These are phyloP conservation scores for Sparassis latifolia DNA, from an alignment of 1,284 basidiomycete species.

Conservation along the genomic window DNA sequence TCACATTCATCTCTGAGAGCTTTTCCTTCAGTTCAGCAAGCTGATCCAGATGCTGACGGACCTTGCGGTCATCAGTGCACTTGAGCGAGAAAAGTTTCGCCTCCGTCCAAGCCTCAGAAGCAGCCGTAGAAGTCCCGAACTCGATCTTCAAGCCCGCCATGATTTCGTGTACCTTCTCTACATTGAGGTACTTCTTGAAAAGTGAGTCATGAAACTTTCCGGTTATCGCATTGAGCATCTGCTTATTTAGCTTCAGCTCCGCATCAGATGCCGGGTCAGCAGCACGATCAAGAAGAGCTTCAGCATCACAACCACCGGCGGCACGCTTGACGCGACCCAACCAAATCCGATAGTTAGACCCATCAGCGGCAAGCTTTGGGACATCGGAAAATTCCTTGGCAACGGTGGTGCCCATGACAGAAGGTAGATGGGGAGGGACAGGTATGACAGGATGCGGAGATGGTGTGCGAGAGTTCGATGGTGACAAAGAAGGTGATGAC, in stretches of 20 bases:
- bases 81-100: slow-evolving; percentile 1
- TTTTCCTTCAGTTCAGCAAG: slow-evolving; percentile 2
- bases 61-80: slow-evolving; percentile 3
- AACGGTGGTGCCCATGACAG: slow-evolving; percentile 2
- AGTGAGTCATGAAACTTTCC: slow-evolving; percentile 7
- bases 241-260: background rate
- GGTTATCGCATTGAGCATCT: slow-evolving; percentile 3
- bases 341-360: slow-evolving; percentile 8
- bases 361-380: slow-evolving; percentile 6
- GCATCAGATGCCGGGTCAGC: background rate
- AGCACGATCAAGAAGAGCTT: background rate
- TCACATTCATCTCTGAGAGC: slow-evolving; percentile 1
- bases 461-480: too few relatives aligned
- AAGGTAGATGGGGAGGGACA: too few relatives aligned
- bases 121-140: background rate
- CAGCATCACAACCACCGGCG: slow-evolving; percentile 3
- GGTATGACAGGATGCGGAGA: too few relatives aligned
- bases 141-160: slow-evolving; percentile 3
- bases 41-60: slow-evolving; percentile 5
- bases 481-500: too few relatives aligned
- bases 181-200: slow-evolving; percentile 2
- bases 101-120: background rate
- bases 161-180: slow-evolving; percentile 1
- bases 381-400: slow-evolving; percentile 7
- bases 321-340: slow-evolving; percentile 5